Conservation (phyloP, 805 yeast genomes). For the Nakazawaea populi region DNA sequence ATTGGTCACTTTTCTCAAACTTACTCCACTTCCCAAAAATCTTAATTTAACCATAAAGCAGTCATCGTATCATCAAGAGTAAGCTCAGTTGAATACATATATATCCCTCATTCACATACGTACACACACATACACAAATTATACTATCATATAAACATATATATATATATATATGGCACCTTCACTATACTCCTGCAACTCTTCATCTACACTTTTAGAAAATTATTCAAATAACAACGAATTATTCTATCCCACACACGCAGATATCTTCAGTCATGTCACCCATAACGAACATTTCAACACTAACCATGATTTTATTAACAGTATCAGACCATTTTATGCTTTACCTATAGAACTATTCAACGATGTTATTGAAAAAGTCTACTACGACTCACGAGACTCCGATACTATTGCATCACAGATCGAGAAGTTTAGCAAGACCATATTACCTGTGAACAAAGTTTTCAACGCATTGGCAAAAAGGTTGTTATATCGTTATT, state of each 20-base stretch:
- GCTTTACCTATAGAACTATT: constrained; percentile 25
- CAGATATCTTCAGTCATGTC: not conserved
- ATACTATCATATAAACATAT: not conserved
- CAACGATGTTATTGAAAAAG: constrained; percentile 24
- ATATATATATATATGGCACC: constrained; percentile 4
- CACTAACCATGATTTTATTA: not conserved
- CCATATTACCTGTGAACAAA: constrained; percentile 39
- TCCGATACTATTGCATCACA: constrained; percentile 23
- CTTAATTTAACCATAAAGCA: too few relatives aligned
- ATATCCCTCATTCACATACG: too few relatives aligned
- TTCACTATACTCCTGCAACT: not conserved
- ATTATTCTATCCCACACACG: not conserved
- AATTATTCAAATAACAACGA: not conserved
- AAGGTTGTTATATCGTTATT: constrained; percentile 58
- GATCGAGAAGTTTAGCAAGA: constrained; percentile 20
- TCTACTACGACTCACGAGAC: constrained; percentile 20
- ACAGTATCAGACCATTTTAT: not conserved
- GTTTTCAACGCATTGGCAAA: constrained; percentile 52
- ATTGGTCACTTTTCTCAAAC: too few relatives aligned
- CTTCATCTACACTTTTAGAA: not conserved
- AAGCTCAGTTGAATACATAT: too few relatives aligned
- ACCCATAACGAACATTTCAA: not conserved
- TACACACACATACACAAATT: not conserved
- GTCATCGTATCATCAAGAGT: too few relatives aligned
- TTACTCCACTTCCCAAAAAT: too few relatives aligned